Evolutionary conservation across 2,329 filamentous ascomycete species (phyloP).

Genomic region (Sphaerulina populicola): DNA sequence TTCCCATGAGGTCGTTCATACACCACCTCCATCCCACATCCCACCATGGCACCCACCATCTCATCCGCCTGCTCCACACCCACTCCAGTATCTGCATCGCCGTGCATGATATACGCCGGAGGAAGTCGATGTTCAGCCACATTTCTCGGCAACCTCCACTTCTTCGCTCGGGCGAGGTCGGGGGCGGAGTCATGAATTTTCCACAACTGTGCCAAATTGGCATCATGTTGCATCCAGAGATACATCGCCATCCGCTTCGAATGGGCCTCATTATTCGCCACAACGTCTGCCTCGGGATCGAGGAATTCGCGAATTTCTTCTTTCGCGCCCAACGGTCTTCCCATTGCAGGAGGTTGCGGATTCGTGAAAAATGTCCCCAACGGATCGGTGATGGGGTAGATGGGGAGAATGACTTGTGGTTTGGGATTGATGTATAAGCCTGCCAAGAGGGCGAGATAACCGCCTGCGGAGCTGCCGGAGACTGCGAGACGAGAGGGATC

Average conservation of each 20-base stretch:
- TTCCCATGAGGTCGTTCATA: constrained; percentile 25
- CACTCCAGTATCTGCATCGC: constrained; percentile 25
- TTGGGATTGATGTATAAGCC: constrained; percentile 30
- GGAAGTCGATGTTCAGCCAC: constrained; percentile 20
- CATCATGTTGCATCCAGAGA: constrained; percentile 25
- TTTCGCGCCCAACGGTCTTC: constrained; percentile 10
- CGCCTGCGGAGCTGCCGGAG: constrained; percentile 27
- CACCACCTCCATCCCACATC: constrained; percentile 21
- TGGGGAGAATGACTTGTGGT: constrained; percentile 27
- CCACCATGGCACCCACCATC: constrained; percentile 27
- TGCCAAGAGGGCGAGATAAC: constrained; percentile 28
- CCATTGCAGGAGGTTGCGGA: constrained; percentile 23
- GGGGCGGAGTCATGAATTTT: constrained; percentile 14
- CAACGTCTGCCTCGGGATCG: constrained; percentile 19
- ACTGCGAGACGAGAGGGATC: constrained; percentile 25
- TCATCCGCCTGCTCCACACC: constrained; percentile 29
- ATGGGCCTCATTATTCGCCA: constrained; percentile 20
- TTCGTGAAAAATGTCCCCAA: constrained; percentile 29
- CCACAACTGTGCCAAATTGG: constrained; percentile 24
- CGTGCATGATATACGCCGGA: constrained; percentile 28
- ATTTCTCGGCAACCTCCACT: constrained; percentile 24
- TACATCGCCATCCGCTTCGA: constrained; percentile 22
- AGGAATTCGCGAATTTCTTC: constrained; percentile 20
- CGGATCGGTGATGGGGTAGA: constrained; percentile 31
- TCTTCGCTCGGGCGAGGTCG: constrained; percentile 18